Percentiles rank a stretch among this genome's conserved stretches.
Conservation (phyloP, 75 land plant species). For the Pseudotsuga menziesii region DNA sequence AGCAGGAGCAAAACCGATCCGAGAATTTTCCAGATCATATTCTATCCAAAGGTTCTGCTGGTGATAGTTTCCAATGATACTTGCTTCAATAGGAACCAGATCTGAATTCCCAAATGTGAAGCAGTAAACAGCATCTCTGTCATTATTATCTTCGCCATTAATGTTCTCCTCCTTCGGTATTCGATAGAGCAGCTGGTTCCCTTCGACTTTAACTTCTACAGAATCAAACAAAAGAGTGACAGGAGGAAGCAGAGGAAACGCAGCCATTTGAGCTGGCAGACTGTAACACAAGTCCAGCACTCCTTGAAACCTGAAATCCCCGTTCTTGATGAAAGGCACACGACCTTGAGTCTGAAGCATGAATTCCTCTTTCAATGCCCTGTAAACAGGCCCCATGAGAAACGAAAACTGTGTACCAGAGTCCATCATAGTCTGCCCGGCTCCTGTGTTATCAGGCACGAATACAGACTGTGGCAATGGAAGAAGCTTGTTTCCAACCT, state of each 20-base stretch:
- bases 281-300: not conserved
- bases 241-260: not conserved
- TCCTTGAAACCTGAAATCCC: not conserved
- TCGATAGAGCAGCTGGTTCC: not conserved
- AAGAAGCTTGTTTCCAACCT: not conserved
- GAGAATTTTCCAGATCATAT: conserved; percentile 23
- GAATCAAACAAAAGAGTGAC: not conserved
- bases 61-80: conserved; percentile 35
- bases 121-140: conserved; percentile 16
- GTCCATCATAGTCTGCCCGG: conserved; percentile 5
- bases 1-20: conserved; percentile 18
- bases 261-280: not conserved
- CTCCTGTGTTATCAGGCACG: conserved; percentile 1
- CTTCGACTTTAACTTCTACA: not conserved
- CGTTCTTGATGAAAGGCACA: not conserved
- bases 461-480: conserved; percentile 1
- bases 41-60: conserved; percentile 35
- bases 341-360: conserved; percentile 4
- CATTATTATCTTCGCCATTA: not conserved
- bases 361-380: not conserved
- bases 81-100: not conserved
- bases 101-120: conserved; percentile 9
- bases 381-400: not conserved
- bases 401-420: conserved; percentile 4
- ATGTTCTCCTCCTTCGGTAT: not conserved